Evolutionary conservation across 1,139 yeast genomes (phyloP), one percentile per base, ranked within the genome.

Genomic region (Pichia sp.): DNA sequence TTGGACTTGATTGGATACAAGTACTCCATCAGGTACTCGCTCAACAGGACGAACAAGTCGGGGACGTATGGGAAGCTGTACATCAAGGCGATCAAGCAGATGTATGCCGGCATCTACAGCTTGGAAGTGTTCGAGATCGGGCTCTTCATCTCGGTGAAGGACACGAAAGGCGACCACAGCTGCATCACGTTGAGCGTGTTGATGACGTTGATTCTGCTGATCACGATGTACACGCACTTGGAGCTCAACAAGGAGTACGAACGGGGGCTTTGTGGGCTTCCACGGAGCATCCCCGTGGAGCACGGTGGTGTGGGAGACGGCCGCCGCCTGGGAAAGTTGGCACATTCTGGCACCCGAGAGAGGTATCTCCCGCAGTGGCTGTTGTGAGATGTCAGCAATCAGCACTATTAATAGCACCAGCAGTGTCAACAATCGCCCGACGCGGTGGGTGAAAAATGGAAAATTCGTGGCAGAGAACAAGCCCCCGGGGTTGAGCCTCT

Each of bases 41-140:
- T 75, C 57, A 70, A 71, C 54, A 71, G 70, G 50, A 65, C 66
- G 21, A 76, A 81, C 51, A 66, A 60, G 19, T 76, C 86, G 0
- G 95, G 87, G 58, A 81, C 93, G 0, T 69, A 74, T 58, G 96
- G 96, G 0, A 70, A 69, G 51, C 67, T 83, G 35, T 89, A 86
- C 60, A 88, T 94, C 0, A 70, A 70, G 5, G 94, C 96, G 0
- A 65, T 89, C 22, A 73, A 84, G 48, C 96, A 89, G 52, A 66
- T 88, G 41, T 86, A 84, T 59, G 71, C 85, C 1, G 96, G 96
- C 0, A 65, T 90, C 1, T 89, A 89, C 61, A 85, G 89, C 58
- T 71, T 87, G 61, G 95, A 89, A 57, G 70, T 84, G 31, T 85
- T 91, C 55, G 66, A 89, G 57, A 74, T 87, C 37, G 96, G 96